phyloP scores from a whole-genome alignment of 2,329 filamentous ascomycete genomes.

The Furcasterigmium sp. region DNA sequence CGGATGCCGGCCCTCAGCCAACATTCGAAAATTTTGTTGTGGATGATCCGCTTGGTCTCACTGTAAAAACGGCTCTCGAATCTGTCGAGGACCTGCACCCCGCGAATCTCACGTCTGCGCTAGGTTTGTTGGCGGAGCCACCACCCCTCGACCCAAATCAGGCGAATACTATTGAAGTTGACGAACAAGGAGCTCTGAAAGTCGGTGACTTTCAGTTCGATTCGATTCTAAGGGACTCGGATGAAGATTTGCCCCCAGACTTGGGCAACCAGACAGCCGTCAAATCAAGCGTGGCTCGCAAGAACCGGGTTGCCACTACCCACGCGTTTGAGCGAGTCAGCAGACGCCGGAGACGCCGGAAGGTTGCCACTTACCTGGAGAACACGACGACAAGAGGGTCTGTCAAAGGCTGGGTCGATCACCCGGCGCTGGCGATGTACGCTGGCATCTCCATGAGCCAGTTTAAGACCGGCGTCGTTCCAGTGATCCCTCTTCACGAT shows the following conservation, averaged over 20 bases:
- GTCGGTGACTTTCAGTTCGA: slow-evolving; percentile 41
- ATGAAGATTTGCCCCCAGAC: slow-evolving; percentile 41
- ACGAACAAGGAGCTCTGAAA: slow-evolving; percentile 53
- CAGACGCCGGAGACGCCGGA: no score
- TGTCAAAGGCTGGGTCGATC: slow-evolving; percentile 13
- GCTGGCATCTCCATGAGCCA: slow-evolving; percentile 25
- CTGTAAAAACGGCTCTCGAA: slow-evolving; percentile 71
- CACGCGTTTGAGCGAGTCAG: no score
- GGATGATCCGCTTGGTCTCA: slow-evolving; percentile 43
- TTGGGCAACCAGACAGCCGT: no score
- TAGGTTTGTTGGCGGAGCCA: slow-evolving; percentile 31
- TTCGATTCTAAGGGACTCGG: slow-evolving; percentile 45
- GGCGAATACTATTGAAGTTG: slow-evolving; percentile 51
- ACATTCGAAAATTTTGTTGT: slow-evolving; percentile 64
- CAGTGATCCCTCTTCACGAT: slow-evolving; percentile 28
- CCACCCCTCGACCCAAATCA: slow-evolving; percentile 22
- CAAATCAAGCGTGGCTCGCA: no score
- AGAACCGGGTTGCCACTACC: no score
- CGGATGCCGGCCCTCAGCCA: slow-evolving; percentile 34
- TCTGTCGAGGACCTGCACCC: slow-evolving; percentile 86
- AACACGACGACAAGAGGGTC: no score
- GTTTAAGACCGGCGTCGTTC: slow-evolving; percentile 28
- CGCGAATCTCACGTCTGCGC: slow-evolving; percentile 48
- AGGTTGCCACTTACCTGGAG: no score
- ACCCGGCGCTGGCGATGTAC: not conserved